Evolutionary conservation across 805 yeast species (phyloP), one percentile per base, ranked within the genome.

Genomic region (Candida methanosorbosa): DNA sequence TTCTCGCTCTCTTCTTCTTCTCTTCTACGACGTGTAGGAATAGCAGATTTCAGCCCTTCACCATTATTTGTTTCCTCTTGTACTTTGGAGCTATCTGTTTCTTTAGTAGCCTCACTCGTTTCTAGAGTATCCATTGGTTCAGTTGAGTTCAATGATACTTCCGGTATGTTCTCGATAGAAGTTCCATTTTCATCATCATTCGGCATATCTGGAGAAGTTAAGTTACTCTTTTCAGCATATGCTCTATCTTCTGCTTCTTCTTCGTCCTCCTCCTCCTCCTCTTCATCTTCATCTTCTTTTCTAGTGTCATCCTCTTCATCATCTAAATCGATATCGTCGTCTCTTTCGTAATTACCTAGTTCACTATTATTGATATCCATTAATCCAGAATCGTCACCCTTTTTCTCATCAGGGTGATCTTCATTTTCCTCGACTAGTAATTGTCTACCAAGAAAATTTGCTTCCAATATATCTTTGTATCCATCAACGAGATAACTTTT

Each of bases 311-410:
- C 44, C 26, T 48, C 56, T 15, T 45, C 50, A 24, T 50, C 54
- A 20, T 54, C 61, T n/a, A 50, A 52, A 16, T 54, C 54, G 20
- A 54, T 66, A 5, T 26, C 17, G n/a, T 24, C 38, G 9, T 27
- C 32, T 23, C 5, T 16, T 30, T 25, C 21, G 17, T 33, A 35
- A 18, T 23, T 30, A 16, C 31, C 27, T 19, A 25, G 11, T 21
- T 21, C 11, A 21, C 11, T 11, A 11, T 54, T 62, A 28, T 63
- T 67, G 35, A 16, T 20, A 15, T 30, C n/a, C 4, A n/a, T 17
- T 14, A 18, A 26, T 33, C 32, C 9, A 34, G 29, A 32, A 19
- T 19, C 16, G 21, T 4, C 14, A 19, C 25, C 14, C 33, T 27
- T 28, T 15, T 27, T 27, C 16, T 20, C 29, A 27, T 9, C n/a